phyloP scores from a whole-genome alignment of 345 rosid genomes.

The Lumnitzera littorea region DNA sequence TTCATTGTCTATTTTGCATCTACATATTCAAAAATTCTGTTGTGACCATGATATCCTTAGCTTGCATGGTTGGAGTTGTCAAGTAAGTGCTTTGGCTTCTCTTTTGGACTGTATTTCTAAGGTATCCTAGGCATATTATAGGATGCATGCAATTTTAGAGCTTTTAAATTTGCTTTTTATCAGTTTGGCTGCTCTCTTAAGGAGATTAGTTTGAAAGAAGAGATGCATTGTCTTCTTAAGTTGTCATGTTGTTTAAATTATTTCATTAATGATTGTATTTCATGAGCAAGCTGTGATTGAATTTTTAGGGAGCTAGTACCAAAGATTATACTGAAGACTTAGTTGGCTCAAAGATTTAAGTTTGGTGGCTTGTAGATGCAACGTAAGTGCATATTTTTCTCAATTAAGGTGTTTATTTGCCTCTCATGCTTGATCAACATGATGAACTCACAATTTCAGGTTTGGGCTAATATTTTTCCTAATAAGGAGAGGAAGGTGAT shows the following conservation, averaged over 20 bases:
- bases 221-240: conserved; percentile 11
- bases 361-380: conserved; percentile 95
- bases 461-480: conserved; percentile 16
- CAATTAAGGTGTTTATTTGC: conserved; percentile 33
- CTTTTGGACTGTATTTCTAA: too few relatives aligned
- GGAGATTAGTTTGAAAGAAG: conserved; percentile 34
- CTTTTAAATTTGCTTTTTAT: too few relatives aligned
- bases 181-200: too few relatives aligned
- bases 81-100: too few relatives aligned
- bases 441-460: not conserved
- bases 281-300: not conserved
- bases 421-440: conserved; percentile 3
- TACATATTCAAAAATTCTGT: too few relatives aligned
- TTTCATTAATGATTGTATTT: conserved; percentile 8
- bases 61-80: too few relatives aligned
- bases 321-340: conserved; percentile 35
- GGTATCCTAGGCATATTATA: too few relatives aligned
- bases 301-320: conserved; percentile 48
- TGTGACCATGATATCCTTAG: too few relatives aligned
- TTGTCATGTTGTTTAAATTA: not conserved
- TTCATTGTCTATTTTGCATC: too few relatives aligned
- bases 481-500: conserved; percentile 42
- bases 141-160: too few relatives aligned
- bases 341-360: conserved; percentile 69
- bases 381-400: conserved; percentile 30